Percentiles rank a stretch among this genome's conserved stretches.
These are phyloP conservation scores for Boletus smithii DNA, from an alignment of 1,284 basidiomycete genomes.

Conservation along the genomic window DNA sequence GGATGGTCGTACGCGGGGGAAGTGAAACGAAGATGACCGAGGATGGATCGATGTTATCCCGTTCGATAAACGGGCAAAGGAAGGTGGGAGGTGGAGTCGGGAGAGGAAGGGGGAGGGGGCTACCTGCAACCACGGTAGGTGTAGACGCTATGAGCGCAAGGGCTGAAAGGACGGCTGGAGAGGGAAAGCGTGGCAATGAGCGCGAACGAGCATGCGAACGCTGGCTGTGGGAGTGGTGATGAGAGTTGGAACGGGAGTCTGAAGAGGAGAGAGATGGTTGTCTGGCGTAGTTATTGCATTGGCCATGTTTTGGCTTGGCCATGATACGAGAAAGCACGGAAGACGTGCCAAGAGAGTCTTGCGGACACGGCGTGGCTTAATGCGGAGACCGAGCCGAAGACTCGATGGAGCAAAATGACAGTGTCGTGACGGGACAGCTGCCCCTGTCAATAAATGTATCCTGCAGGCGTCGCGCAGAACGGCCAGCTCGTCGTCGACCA, in stretches of 20 bases:
- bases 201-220: neutral
- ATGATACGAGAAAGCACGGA: conserved; percentile 27
- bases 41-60: conserved; percentile 7
- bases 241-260: neutral
- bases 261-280: neutral
- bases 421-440: neutral
- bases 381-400: conserved; percentile 22
- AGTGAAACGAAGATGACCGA: conserved; percentile 4
- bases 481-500: conserved; percentile 8
- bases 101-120: conserved; percentile 37
- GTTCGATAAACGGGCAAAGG: conserved; percentile 53
- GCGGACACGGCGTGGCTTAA: conserved; percentile 33
- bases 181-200: conserved; percentile 31
- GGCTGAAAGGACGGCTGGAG: conserved; percentile 48
- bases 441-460: neutral
- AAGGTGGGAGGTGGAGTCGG: conserved; percentile 49
- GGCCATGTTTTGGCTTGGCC: conserved; percentile 37
- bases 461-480: conserved; percentile 6
- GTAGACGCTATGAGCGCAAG: conserved; percentile 53
- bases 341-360: conserved; percentile 40
- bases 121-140: conserved; percentile 42
- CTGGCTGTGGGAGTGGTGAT: too few relatives aligned
- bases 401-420: neutral
- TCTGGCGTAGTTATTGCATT: conserved; percentile 3
- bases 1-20: neutral